A percentile compares a stretch with the other conserved stretches of the same genome.
These are phyloP conservation scores for Scheffersomyces segobiensis DNA, from an alignment of 1,139 yeast species.

Conservation along the genomic window DNA sequence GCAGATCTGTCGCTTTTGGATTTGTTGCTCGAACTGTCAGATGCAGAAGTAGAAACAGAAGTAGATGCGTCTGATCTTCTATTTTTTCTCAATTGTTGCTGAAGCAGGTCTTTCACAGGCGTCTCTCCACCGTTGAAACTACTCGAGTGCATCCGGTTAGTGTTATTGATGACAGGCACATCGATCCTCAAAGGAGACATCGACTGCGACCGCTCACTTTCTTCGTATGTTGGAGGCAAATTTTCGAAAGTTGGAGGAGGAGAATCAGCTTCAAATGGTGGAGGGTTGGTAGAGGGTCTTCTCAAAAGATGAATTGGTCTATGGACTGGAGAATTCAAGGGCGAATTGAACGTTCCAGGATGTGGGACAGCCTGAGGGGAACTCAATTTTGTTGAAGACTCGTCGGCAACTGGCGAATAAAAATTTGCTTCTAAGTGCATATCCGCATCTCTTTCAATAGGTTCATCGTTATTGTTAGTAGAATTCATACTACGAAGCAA, in stretches of 20 bases:
- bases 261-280: conserved; percentile 39
- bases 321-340: conserved; percentile 32
- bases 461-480: conserved; percentile 30
- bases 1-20: background rate
- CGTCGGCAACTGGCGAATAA: conserved; percentile 54
- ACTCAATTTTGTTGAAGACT: conserved; percentile 25
- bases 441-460: conserved; percentile 40
- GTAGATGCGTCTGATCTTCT: background rate
- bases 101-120: conserved; percentile 24
- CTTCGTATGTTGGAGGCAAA: conserved; percentile 43
- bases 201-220: conserved; percentile 19
- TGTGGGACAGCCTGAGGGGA: conserved; percentile 64
- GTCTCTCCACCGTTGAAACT: conserved; percentile 7
- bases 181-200: conserved; percentile 35
- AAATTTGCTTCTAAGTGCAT: conserved; percentile 60
- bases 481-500: conserved; percentile 32
- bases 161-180: conserved; percentile 2
- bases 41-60: background rate
- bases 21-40: background rate
- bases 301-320: conserved; percentile 39
- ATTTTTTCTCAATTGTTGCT: conserved; percentile 7
- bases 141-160: background rate
- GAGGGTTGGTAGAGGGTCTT: conserved; percentile 43
- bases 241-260: conserved; percentile 28
- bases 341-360: conserved; percentile 39